Evolutionary conservation across 768 basidiomycete genomes (phyloP).

Genomic region (Russula olivacea): DNA sequence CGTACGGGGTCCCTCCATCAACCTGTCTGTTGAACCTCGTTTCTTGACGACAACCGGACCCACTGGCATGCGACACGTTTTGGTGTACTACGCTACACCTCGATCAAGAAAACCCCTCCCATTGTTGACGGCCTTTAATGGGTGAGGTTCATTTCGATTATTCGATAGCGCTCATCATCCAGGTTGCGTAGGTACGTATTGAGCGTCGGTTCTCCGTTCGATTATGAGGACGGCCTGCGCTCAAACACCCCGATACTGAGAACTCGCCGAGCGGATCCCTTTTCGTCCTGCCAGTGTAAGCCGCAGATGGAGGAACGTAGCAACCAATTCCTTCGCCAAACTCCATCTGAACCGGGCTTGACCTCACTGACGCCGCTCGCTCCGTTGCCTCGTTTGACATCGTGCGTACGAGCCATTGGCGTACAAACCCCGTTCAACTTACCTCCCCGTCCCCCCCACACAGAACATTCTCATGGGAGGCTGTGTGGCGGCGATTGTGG

Average conservation of each 20-base stretch:
- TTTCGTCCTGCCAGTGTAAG: not conserved
- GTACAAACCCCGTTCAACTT: not conserved
- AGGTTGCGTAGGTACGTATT: slow-evolving; percentile 46
- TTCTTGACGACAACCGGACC: slow-evolving; percentile 59
- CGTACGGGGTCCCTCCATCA: slow-evolving; percentile 76
- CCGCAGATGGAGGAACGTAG: slow-evolving; percentile 31
- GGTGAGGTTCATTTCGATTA: slow-evolving; percentile 83
- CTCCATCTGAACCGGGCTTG: slow-evolving; percentile 77
- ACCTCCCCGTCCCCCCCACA: not conserved
- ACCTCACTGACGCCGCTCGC: slow-evolving; percentile 65
- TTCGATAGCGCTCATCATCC: slow-evolving; percentile 64
- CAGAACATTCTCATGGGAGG: slow-evolving; percentile 82
- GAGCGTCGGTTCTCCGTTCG: not conserved
- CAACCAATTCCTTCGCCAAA: slow-evolving; percentile 83
- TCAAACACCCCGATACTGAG: not conserved
- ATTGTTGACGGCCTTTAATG: slow-evolving; percentile 28
- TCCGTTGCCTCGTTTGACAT: slow-evolving; percentile 70
- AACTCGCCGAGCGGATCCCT: slow-evolving; percentile 27
- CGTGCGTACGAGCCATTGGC: slow-evolving; percentile 34
- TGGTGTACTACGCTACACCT: slow-evolving; percentile 38
- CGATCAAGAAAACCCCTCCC: not conserved
- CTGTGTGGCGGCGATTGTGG: slow-evolving; percentile 74
- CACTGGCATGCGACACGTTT: slow-evolving; percentile 52
- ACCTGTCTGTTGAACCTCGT: slow-evolving; percentile 51
- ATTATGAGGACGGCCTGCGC: not conserved